Conservation (phyloP, 1,284 basidiomycete species). For the Cutaneotrichosporon sp. region DNA sequence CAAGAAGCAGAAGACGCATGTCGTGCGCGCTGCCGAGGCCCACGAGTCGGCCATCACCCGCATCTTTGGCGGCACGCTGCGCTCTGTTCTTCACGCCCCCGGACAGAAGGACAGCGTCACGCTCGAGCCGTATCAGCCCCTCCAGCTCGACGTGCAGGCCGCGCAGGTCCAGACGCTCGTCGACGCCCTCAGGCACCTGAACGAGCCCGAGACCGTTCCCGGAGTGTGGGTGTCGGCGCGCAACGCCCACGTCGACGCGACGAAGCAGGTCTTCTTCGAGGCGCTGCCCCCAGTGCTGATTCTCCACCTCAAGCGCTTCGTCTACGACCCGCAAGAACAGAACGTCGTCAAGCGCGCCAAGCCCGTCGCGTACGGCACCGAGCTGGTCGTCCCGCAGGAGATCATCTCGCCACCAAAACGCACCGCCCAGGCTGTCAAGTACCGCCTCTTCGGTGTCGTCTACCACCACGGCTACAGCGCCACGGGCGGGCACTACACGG, state of each 20-base stretch:
- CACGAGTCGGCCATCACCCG: slow-evolving; percentile 84
- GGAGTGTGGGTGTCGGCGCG: slow-evolving; percentile 65
- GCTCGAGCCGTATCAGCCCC: slow-evolving; percentile 87
- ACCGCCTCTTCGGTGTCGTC: slow-evolving; percentile 85
- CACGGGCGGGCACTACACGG: slow-evolving; percentile 92
- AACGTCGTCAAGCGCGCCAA: slow-evolving; percentile 79
- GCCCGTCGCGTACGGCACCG: slow-evolving; percentile 73
- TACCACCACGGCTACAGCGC: slow-evolving; percentile 94
- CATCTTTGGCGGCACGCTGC: slow-evolving; percentile 91
- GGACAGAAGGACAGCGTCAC: slow-evolving; percentile 83
- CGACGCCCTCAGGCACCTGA: slow-evolving; percentile 79
- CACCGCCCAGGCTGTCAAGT: slow-evolving; percentile 60
- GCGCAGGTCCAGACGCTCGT: slow-evolving; percentile 75
- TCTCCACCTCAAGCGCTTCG: slow-evolving; percentile 90
- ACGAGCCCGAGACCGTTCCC: slow-evolving; percentile 78
- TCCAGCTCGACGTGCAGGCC: slow-evolving; percentile 87
- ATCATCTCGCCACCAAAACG: slow-evolving; percentile 65
- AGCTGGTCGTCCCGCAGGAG: slow-evolving; percentile 73
- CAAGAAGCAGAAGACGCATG: slow-evolving; percentile 77
- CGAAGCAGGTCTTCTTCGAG: slow-evolving; percentile 85
- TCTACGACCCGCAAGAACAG: slow-evolving; percentile 68
- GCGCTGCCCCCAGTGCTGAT: slow-evolving; percentile 81
- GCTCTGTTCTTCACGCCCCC: slow-evolving; percentile 80
- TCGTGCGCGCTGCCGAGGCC: slow-evolving; percentile 76
- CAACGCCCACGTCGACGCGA: slow-evolving; percentile 71